These are phyloP conservation scores for Penicillium frequentans DNA, from an alignment of 2,329 filamentous ascomycete species.

Conservation along the genomic window DNA sequence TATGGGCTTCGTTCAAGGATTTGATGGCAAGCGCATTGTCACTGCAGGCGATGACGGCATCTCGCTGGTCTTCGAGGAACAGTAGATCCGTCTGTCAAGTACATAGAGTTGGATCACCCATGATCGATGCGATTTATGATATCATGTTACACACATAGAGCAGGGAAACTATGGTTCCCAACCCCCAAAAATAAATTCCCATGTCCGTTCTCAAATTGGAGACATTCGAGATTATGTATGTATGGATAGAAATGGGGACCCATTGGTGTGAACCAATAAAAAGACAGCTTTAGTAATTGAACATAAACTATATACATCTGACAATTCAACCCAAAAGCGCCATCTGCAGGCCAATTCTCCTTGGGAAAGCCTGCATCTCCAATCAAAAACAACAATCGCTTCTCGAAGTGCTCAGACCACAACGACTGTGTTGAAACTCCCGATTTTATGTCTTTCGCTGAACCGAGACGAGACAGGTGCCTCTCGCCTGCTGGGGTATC, in stretches of 20 bases:
- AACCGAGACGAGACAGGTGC: constrained; percentile 10
- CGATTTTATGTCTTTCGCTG: constrained; percentile 12
- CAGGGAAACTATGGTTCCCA: background rate
- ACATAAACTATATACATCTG: constrained; percentile 39
- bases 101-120: constrained; percentile 1
- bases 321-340: constrained; percentile 35
- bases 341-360: constrained; percentile 20
- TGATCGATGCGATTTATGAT: constrained; percentile 22
- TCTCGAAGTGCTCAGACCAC: constrained; percentile 1
- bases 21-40: constrained; percentile 71
- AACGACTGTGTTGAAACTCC: constrained; percentile 9
- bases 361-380: constrained; percentile 2
- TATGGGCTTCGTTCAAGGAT: constrained; percentile 81
- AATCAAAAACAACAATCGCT: constrained; percentile 16
- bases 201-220: background rate
- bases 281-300: constrained; percentile 24
- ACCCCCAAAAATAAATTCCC: background rate
- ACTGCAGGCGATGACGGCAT: constrained; percentile 84
- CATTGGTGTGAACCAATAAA: constrained; percentile 12
- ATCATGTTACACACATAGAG: constrained; percentile 18
- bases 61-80: constrained; percentile 47
- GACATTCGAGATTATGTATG: background rate
- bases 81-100: background rate
- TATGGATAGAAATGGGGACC: background rate
- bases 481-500: constrained; percentile 24